These are phyloP conservation scores for Aspergillus fumigatiaffinis DNA, from an alignment of 2,329 filamentous ascomycete species.

Conservation along the genomic window DNA sequence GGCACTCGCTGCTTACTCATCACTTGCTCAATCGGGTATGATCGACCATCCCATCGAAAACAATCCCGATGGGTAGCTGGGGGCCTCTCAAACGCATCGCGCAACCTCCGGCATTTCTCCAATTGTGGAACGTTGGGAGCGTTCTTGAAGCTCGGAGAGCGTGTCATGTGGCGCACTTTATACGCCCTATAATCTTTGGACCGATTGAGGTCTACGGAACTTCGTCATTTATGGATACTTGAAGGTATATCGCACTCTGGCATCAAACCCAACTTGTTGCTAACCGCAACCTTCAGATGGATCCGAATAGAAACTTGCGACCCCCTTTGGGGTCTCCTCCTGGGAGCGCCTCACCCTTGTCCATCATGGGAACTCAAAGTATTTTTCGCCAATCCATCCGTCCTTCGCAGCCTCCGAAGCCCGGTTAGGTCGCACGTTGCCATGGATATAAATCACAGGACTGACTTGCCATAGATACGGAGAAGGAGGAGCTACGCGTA, in stretches of 20 bases:
- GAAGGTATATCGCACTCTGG: neutral
- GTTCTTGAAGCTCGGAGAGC: neutral
- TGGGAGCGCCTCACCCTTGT: conserved; percentile 46
- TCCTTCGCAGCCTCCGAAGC: conserved; percentile 31
- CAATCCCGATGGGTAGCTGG: conserved; percentile 9
- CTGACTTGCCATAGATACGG: conserved; percentile 30
- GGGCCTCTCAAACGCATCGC: neutral
- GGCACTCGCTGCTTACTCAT: conserved; percentile 22
- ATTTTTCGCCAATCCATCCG: conserved; percentile 36
- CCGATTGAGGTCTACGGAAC: neutral
- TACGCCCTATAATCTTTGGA: neutral
- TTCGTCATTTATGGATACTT: neutral
- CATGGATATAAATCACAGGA: neutral
- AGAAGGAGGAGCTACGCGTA: conserved; percentile 77
- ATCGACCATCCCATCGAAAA: conserved; percentile 11
- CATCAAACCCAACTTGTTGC: neutral
- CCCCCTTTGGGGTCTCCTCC: conserved; percentile 59
- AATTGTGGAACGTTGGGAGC: neutral
- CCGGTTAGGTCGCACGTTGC: conserved; percentile 27
- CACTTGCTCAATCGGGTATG: conserved; percentile 12
- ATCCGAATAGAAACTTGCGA: conserved; percentile 44
- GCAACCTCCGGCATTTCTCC: neutral
- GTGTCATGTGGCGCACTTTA: neutral
- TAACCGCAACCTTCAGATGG: conserved; percentile 26
- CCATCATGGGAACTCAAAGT: conserved; percentile 30